These are phyloP conservation scores for Astrocystis sublimbata DNA, from an alignment of 495 filamentous ascomycete genomes.

Conservation along the genomic window DNA sequence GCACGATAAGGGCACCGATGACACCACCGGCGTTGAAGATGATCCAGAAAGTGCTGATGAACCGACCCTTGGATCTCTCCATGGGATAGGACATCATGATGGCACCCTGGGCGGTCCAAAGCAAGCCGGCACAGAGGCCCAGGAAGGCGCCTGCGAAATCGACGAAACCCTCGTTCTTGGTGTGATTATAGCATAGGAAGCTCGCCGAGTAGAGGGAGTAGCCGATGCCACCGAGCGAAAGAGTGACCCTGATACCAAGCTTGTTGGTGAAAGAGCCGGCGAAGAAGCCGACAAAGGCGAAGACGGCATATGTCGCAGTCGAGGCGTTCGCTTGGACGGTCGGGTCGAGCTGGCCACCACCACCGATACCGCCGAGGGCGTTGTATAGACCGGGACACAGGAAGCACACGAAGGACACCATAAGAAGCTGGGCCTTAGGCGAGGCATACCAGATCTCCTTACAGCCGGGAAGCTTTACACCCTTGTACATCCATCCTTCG, in stretches of 20 bases:
- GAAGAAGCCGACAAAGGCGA: conserved; percentile 84
- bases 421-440: conserved; percentile 68
- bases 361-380: conserved; percentile 73
- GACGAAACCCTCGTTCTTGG: conserved; percentile 70
- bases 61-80: conserved; percentile 80
- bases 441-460: conserved; percentile 72
- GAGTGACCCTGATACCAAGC: conserved; percentile 70
- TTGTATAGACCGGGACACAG: conserved; percentile 88
- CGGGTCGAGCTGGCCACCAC: conserved; percentile 65
- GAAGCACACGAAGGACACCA: conserved; percentile 86
- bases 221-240: conserved; percentile 80
- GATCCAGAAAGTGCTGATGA: conserved; percentile 89
- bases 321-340: conserved; percentile 65
- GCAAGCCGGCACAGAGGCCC: conserved; percentile 77
- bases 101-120: conserved; percentile 91
- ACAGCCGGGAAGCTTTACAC: conserved; percentile 45
- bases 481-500: conserved; percentile 70
- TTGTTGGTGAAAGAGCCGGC: conserved; percentile 77
- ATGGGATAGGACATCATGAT: conserved; percentile 95
- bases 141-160: conserved; percentile 75
- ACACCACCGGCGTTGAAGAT: conserved; percentile 95
- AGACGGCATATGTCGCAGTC: conserved; percentile 65
- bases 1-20: conserved; percentile 81
- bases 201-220: conserved; percentile 82
- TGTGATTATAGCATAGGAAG: conserved; percentile 82